phyloP scores from a whole-genome alignment of 169 alveolate genomes.

The Plasmodium cynomolgi region DNA sequence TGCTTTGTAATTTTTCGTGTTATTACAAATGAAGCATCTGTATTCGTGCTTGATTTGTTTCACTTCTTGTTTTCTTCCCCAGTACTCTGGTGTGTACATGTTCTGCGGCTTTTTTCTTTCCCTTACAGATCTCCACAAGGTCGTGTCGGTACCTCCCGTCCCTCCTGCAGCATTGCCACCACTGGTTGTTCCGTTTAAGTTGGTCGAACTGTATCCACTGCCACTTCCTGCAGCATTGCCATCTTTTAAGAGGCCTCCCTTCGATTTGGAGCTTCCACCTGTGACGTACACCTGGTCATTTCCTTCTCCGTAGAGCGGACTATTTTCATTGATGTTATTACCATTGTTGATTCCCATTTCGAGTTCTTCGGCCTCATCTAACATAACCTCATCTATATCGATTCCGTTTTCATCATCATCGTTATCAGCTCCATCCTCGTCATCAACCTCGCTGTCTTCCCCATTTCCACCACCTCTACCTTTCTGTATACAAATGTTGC shows the following conservation, averaged over 20 bases:
- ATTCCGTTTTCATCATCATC: constrained; percentile 76
- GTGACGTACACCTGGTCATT: constrained; percentile 7
- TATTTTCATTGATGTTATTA: not conserved
- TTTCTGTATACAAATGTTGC: constrained; percentile 14
- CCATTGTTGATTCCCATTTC: constrained; percentile 4
- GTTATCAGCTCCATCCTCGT: constrained; percentile 65
- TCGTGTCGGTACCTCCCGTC: constrained; percentile 6
- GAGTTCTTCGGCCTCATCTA: constrained; percentile 76
- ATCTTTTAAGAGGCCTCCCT: not conserved
- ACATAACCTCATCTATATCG: constrained; percentile 83
- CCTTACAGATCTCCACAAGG: constrained; percentile 86
- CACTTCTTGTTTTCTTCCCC: constrained; percentile 86
- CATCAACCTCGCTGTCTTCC: constrained; percentile 52
- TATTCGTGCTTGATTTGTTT: constrained; percentile 88
- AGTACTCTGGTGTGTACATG: constrained; percentile 85
- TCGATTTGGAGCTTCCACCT: not conserved
- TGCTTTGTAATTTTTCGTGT: constrained; percentile 83
- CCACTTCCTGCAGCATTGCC: not conserved
- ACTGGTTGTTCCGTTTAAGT: not conserved
- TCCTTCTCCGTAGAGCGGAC: constrained; percentile 24
- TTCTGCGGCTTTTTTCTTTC: constrained; percentile 81
- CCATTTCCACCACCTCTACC: constrained; percentile 71
- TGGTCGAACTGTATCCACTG: not conserved
- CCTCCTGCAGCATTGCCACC: not conserved
- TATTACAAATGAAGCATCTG: constrained; percentile 91